Base-by-base conservation (phyloP, 176 grass and related monocot species). In the Lolium perenne region DNA sequence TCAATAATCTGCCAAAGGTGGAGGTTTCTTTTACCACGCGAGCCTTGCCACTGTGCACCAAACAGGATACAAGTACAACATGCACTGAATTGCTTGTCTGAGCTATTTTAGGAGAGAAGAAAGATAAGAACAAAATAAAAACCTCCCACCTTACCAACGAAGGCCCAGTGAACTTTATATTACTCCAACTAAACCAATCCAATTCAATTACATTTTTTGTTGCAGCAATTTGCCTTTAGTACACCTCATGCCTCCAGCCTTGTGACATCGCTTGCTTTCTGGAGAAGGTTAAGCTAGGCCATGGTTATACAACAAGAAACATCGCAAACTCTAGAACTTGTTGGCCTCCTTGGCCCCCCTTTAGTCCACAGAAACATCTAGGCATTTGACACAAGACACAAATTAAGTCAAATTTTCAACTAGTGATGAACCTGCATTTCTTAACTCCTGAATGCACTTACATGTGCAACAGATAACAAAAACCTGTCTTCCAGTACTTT, bases 401-500 rank as follows among this genome's bases (percentile, higher is more conserved):
- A 53, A 4, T 22, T 55, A n/a, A 64, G 26, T 1, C 2, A 51
- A 57, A 84, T 57, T 74, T 2, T 13, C 17, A 63, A 71, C 26
- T 47, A 55, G 32, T 32, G 56, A 71, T 6, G 9, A 8, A 5
- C 10, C 18, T 26, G 53, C 49, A 66, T 80, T 87, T 45, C 67
- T 32, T n/a, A 68, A 62, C 12, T 70, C 32, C 60, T 40, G n/a
- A 17, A 10, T 68, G 21, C 58, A 84, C 59, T 84, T 59, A 0
- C 73, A 13, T 26, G 89, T 32, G 32, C 69, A 80, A 41, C 40
- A 74, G 68, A 87, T 53, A 29, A 57, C 77, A 38, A 68, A 76
- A 81, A 12, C n/a, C 11, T 7, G 4, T 76, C 6, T 38, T 50
- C 46, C 50, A 63, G 21, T 57, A 80, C 83, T 90, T 87, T 26